These are phyloP conservation scores for Rhamnella rubrinervis DNA, from an alignment of 331 rosid genomes.

Conservation along the genomic window DNA sequence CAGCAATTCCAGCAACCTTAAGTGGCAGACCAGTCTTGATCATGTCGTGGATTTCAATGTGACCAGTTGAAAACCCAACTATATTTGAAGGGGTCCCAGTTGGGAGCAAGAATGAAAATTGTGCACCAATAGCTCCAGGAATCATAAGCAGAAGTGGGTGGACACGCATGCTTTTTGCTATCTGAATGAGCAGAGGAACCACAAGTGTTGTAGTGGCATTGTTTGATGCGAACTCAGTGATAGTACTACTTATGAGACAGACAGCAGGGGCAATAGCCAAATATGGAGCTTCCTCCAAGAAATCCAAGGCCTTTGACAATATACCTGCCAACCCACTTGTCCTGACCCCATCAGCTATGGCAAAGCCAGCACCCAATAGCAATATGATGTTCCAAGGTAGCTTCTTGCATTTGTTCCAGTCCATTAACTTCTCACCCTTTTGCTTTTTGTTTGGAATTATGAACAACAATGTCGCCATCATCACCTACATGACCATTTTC, in stretches of 20 bases:
- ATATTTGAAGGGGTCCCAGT: constrained; percentile 79
- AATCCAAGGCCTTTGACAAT: constrained; percentile 48
- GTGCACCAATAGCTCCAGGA: constrained; percentile 79
- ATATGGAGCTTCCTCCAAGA: constrained; percentile 62
- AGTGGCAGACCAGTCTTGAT: constrained; percentile 71
- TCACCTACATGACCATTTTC: constrained; percentile 37
- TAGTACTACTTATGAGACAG: constrained; percentile 56
- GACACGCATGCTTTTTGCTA: constrained; percentile 62
- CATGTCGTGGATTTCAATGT: constrained; percentile 69
- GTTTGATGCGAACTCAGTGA: constrained; percentile 84
- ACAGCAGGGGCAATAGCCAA: constrained; percentile 69
- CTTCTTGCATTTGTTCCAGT: constrained; percentile 87
- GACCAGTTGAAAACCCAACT: constrained; percentile 79
- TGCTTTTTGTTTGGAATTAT: constrained; percentile 82
- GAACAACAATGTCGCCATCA: constrained; percentile 74
- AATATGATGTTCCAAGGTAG: constrained; percentile 87
- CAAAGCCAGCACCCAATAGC: constrained; percentile 86
- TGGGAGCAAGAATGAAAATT: constrained; percentile 74
- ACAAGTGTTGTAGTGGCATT: constrained; percentile 83
- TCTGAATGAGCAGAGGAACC: constrained; percentile 59
- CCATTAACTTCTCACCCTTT: constrained; percentile 79
- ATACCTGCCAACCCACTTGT: constrained; percentile 72
- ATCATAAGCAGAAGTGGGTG: constrained; percentile 80
- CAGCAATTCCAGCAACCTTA: constrained; percentile 59
- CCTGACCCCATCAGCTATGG: constrained; percentile 83